A percentile compares a stretch with the other conserved stretches of the same genome.
phyloP scores from a whole-genome alignment of 495 filamentous ascomycete genomes.

The Penicillium taxi region DNA sequence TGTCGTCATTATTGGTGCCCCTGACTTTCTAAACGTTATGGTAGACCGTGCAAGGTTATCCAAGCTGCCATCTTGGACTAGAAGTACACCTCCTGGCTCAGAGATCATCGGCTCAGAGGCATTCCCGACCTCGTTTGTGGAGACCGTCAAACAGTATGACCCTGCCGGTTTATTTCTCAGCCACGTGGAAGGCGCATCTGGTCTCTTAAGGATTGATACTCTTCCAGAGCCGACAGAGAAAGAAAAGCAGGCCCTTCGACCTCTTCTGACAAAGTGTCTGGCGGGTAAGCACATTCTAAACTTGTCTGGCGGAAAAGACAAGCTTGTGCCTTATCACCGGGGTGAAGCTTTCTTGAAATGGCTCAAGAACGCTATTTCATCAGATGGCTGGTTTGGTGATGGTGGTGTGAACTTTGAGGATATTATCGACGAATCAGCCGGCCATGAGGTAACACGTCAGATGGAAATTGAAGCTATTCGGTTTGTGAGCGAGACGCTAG shows the following conservation, averaged over 20 bases:
- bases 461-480: conserved; percentile 67
- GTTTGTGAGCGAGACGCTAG: conserved; percentile 51
- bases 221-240: conserved; percentile 40
- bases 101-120: conserved; percentile 66
- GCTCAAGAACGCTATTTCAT: conserved; percentile 52
- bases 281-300: conserved; percentile 69
- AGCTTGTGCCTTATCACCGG: conserved; percentile 72
- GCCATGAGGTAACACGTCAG: conserved; percentile 60
- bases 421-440: conserved; percentile 61
- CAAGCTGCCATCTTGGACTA: conserved; percentile 54
- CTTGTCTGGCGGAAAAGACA: conserved; percentile 69
- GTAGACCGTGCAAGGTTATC: conserved; percentile 67
- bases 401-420: conserved; percentile 58
- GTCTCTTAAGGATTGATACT: conserved; percentile 24
- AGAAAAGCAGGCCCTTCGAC: conserved; percentile 35
- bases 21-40: conserved; percentile 76
- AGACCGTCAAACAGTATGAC: conserved; percentile 54
- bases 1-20: conserved; percentile 78
- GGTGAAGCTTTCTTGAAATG: conserved; percentile 61
- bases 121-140: conserved; percentile 61
- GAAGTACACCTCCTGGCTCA: conserved; percentile 45
- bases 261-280: conserved; percentile 42
- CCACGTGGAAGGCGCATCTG: conserved; percentile 26
- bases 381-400: conserved; percentile 50
- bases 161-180: conserved; percentile 62